A percentile compares a stretch with the other conserved stretches of the same genome.
Conservation (phyloP, 176 grass and related monocot species). For the Eragrostis curvula region DNA sequence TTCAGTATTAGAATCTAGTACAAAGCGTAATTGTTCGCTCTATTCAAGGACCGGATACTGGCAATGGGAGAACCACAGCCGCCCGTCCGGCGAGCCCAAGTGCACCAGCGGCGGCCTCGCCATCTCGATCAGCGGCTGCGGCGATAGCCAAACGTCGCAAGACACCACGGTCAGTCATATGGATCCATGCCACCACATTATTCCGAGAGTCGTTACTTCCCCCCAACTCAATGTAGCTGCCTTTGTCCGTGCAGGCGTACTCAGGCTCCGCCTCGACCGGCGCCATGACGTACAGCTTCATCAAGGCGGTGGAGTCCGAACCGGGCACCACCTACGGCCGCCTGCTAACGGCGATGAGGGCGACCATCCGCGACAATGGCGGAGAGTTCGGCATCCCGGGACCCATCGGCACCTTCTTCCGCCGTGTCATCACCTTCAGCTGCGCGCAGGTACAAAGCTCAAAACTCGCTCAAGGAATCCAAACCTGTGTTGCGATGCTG, state of each 20-base stretch:
- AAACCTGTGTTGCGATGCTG: not conserved
- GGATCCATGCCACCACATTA: not conserved
- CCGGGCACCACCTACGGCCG: constrained; percentile 44
- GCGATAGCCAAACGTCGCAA: constrained; percentile 76
- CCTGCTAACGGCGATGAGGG: constrained; percentile 35
- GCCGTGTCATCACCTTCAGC: constrained; percentile 50
- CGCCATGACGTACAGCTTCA: constrained; percentile 92
- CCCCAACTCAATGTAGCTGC: not conserved
- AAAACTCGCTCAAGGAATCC: not conserved
- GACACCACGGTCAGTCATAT: constrained; percentile 59
- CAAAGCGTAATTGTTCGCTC: not conserved
- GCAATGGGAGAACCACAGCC: constrained; percentile 78
- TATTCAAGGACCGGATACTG: constrained; percentile 60
- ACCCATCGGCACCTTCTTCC: constrained; percentile 54
- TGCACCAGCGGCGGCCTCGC: constrained; percentile 72
- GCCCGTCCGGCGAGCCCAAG: constrained; percentile 45
- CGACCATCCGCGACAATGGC: constrained; percentile 42
- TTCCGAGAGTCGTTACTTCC: too few species aligned
- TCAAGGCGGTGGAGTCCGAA: constrained; percentile 65
- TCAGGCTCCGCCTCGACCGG: constrained; percentile 23
- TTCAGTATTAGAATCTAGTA: not conserved
- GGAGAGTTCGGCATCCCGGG: constrained; percentile 52
- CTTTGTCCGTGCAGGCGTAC: not conserved
- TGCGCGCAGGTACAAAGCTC: constrained; percentile 29
- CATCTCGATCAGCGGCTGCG: constrained; percentile 88